Conservation (phyloP, 2,329 filamentous ascomycete species). For the Verticillium nubilum region DNA sequence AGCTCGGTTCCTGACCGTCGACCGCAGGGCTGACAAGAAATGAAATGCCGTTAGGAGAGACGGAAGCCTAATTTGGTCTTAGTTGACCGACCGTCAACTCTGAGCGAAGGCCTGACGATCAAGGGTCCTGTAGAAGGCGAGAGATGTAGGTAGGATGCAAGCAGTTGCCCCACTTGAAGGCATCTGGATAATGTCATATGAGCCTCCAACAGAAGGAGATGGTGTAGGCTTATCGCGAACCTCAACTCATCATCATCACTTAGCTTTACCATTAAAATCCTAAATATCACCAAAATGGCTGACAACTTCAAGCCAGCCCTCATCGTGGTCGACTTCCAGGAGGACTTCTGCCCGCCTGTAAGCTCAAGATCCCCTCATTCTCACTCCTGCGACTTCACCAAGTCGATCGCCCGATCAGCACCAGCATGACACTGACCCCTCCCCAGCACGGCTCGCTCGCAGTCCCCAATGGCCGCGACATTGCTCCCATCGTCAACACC, state of each 20-base stretch:
- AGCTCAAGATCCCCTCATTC: conserved; percentile 24
- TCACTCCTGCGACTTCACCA: not conserved
- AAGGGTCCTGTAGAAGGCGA: too few species aligned
- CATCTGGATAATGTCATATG: not conserved
- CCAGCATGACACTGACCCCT: conserved; percentile 13
- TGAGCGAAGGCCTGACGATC: too few species aligned
- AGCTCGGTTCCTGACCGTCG: not conserved
- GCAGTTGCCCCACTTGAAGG: not conserved
- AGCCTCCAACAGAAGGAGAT: not conserved
- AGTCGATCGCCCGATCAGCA: conserved; percentile 1
- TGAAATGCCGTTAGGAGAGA: too few species aligned
- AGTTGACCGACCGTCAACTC: too few species aligned
- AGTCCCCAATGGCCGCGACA: conserved; percentile 66
- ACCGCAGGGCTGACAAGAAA: too few species aligned
- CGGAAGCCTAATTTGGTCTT: too few species aligned
- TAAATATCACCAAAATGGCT: not conserved
- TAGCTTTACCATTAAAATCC: not conserved
- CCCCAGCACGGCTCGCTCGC: conserved; percentile 75
- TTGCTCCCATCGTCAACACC: conserved; percentile 66
- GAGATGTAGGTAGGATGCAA: not conserved
- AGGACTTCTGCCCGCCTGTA: conserved; percentile 92
- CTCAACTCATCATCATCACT: not conserved
- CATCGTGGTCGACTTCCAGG: conserved; percentile 81
- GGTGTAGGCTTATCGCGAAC: not conserved
- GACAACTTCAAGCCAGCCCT: conserved; percentile 42